Evolutionary conservation across 352 stramenopile genomes (phyloP), one percentile per base, ranked within the genome.

Genomic region (Albugo candida): DNA sequence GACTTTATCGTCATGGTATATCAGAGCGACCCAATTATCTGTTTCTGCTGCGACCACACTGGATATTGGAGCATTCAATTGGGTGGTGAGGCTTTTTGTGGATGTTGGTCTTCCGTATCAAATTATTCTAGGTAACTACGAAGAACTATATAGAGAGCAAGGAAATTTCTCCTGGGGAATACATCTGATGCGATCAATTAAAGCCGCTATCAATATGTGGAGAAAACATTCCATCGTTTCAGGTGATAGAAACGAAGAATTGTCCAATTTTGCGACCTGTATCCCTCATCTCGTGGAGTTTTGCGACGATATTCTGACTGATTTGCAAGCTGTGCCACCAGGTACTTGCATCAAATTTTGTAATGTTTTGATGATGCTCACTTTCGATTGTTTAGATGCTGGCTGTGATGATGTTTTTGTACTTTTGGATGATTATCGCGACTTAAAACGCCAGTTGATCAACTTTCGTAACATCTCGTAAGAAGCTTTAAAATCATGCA

Each of bases 21-120:
- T 81, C 38, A 60, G 64, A 31, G 54, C 80, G 18, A 84, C 71
- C 1, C 38, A 43, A 24, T 24, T 19, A 43, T 24, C 17, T 8
- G 38, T 19, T 24, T 43, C 38, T 19, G 17, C 8, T 8, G 20
- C 20, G 8, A 24, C 17, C 8, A 49, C 77, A 1, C 66, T 74
- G 21, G 67, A 87, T 20, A 56, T 65, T 13, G 74, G 69, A 12
- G 79, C 65, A 14, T 76, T 92, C 53, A 83, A 84, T 58, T 86
- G 71, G 75, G 70, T 83, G 27, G 52, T 86, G 36, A 82, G 81
- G 53, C 57, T 88, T 38, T 84, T 92, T 36, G 46, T 88, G 31
- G 73, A 92, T 52, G 70, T 85, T 16, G 78, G 78, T 13, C 71
- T 92, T 12, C 64, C 78, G 19, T 68, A 87, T 52, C 67, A 70